Base-by-base conservation (phyloP, 2,329 filamentous ascomycete species). In the Talaromyces verruculosus region DNA sequence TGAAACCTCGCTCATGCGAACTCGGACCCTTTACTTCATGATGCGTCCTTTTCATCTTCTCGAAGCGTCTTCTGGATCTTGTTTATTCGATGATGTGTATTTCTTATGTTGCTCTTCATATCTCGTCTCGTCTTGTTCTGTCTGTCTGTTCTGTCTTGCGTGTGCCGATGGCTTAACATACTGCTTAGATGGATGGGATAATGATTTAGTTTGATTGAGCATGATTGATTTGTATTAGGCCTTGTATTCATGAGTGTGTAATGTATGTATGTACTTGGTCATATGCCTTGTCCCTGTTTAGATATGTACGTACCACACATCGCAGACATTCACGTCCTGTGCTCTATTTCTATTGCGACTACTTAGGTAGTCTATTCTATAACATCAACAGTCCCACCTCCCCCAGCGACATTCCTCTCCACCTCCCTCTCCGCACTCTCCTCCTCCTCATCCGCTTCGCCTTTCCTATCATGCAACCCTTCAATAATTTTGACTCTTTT, bases 401-500 rank as follows among this genome's bases (percentile, higher is more conserved):
- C 53, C n/a, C 22, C 41, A 39, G 49, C 47, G 25, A 77, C 66
- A 47, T 71, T 73, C 59, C 67, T 72, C 64, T 68, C 68, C 11
- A 78, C 68, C 45, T 75, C 71, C 45, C 69, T 67, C 68, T 74
- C 71, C 5, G 75, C 73, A 67, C 76, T 72, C 65, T 69, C 68
- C 65, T 78, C 74, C 47, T 79, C 77, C 51, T 68, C 58, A 49
- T 67, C 68, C 25, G 71, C 71, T 17, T 69, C 71, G 41, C 73
- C 66, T 1, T 70, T 73, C 45, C 64, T 62, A 39, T 67, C 51
- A 49, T 62, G 62, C 37, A 61, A 72, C 19, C 68, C 69, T 79
- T 89, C 85, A 63, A 96, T 83, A 61, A 82, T 84, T 72, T 88
- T 86, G 51, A 95, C 89, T 63, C 91, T 85, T 65, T 82, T 79